These are phyloP conservation scores for Penicillium lividum DNA, from an alignment of 495 filamentous ascomycete species.

Conservation along the genomic window DNA sequence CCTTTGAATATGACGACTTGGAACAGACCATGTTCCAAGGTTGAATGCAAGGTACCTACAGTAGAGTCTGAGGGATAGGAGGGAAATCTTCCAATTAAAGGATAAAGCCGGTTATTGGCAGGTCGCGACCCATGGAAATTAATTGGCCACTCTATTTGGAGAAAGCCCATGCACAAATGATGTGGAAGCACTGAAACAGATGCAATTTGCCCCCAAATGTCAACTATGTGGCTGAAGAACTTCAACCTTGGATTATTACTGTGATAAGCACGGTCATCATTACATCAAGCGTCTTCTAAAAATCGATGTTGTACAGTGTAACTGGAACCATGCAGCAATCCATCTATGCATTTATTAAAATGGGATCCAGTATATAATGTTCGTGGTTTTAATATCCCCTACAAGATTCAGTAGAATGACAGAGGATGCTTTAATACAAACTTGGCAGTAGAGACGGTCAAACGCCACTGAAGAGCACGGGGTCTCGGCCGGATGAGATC, in stretches of 20 bases:
- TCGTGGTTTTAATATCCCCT: background rate
- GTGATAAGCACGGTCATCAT: conserved; percentile 23
- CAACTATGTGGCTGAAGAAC: conserved; percentile 8
- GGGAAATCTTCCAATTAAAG: background rate
- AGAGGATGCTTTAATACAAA: background rate
- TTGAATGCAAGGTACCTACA: too few relatives aligned
- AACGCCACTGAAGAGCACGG: conserved; percentile 9
- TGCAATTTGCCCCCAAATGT: conserved; percentile 20
- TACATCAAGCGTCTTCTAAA: conserved; percentile 22
- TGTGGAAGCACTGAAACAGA: background rate
- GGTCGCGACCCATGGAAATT: conserved; percentile 23
- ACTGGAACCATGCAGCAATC: conserved; percentile 7
- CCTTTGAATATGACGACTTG: background rate
- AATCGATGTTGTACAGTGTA: conserved; percentile 10
- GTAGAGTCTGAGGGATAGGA: background rate
- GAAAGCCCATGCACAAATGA: conserved; percentile 21
- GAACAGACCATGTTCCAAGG: too few relatives aligned
- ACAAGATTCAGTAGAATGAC: too few relatives aligned
- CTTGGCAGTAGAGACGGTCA: background rate
- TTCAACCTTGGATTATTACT: conserved; percentile 3
- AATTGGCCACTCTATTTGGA: conserved; percentile 17
- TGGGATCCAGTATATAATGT: background rate
- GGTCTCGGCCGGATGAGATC: conserved; percentile 30
- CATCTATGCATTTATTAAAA: background rate
- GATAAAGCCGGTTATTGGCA: conserved; percentile 15